These are phyloP conservation scores for Nevesoporus exiguus DNA, from an alignment of 768 basidiomycete genomes.

Conservation along the genomic window DNA sequence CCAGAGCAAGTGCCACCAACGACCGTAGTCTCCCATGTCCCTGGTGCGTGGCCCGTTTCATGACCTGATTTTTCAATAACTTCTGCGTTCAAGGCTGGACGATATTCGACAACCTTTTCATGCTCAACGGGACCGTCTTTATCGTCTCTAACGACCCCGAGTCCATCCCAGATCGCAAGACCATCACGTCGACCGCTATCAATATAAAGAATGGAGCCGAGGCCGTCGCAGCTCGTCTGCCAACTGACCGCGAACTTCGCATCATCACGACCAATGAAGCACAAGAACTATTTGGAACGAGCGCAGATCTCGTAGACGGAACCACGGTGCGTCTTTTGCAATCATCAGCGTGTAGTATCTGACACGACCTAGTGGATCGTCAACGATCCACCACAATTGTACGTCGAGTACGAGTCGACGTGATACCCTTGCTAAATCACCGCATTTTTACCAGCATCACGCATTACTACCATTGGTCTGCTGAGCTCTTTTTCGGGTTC, in stretches of 20 bases:
- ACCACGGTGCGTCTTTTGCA: conserved; percentile 49
- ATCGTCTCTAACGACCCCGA: conserved; percentile 74
- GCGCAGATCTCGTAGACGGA: conserved; percentile 76
- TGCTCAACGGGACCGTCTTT: conserved; percentile 78
- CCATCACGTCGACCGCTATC: conserved; percentile 69
- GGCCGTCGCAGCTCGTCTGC: conserved; percentile 57
- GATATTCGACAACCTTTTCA: conserved; percentile 78
- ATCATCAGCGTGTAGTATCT: neutral
- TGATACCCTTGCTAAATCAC: neutral
- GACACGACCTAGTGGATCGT: conserved; percentile 55
- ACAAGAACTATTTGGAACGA: conserved; percentile 60
- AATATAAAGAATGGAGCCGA: conserved; percentile 55
- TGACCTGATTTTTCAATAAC: neutral
- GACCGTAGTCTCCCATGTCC: conserved; percentile 67
- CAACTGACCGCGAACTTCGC: conserved; percentile 75
- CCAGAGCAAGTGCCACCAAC: conserved; percentile 49
- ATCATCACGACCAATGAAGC: conserved; percentile 72
- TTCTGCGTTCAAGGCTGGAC: conserved; percentile 68
- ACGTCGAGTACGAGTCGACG: conserved; percentile 24
- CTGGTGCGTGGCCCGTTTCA: conserved; percentile 43
- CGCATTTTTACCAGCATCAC: conserved; percentile 52
- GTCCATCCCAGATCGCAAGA: conserved; percentile 57
- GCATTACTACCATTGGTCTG: conserved; percentile 93
- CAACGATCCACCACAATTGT: conserved; percentile 88
- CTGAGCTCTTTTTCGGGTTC: conserved; percentile 88